Evolutionary conservation across 768 basidiomycete genomes (phyloP).

Genomic region (Calocera cornea): DNA sequence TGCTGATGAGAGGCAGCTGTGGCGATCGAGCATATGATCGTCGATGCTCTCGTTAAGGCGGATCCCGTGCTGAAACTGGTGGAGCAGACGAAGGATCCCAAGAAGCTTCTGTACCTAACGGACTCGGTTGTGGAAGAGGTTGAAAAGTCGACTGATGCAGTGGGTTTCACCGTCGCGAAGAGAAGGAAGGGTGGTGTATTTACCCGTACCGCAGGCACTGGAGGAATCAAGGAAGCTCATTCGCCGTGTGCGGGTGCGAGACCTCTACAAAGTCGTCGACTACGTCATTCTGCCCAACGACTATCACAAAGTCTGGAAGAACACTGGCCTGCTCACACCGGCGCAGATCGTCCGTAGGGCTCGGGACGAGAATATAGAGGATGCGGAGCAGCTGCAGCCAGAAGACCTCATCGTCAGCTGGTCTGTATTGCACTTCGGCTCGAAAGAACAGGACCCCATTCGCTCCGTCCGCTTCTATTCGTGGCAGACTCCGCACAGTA

Average conservation of each 20-base stretch:
- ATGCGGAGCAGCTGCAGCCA: background rate
- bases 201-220: constrained; percentile 36
- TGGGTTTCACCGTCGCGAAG: constrained; percentile 21
- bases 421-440: constrained; percentile 61
- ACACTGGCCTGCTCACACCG: constrained; percentile 24
- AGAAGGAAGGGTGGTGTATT: background rate
- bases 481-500: constrained; percentile 47
- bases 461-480: constrained; percentile 60
- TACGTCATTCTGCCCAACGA: constrained; percentile 37
- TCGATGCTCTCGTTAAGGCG: constrained; percentile 59
- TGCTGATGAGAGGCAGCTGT: constrained; percentile 35
- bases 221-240: constrained; percentile 45
- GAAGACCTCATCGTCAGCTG: constrained; percentile 51
- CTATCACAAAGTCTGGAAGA: constrained; percentile 16
- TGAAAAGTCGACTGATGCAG: constrained; percentile 39
- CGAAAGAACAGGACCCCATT: constrained; percentile 55
- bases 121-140: constrained; percentile 54
- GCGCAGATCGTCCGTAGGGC: constrained; percentile 35
- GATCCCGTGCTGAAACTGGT: constrained; percentile 53
- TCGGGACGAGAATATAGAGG: constrained; percentile 18
- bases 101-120: constrained; percentile 48
- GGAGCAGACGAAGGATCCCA: constrained; percentile 39
- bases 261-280: constrained; percentile 60
- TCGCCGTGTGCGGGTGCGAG: constrained; percentile 44
- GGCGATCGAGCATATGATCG: constrained; percentile 73